These are phyloP conservation scores for Diaporthe sp. DNA, from an alignment of 2,329 filamentous ascomycete genomes.

Conservation along the genomic window DNA sequence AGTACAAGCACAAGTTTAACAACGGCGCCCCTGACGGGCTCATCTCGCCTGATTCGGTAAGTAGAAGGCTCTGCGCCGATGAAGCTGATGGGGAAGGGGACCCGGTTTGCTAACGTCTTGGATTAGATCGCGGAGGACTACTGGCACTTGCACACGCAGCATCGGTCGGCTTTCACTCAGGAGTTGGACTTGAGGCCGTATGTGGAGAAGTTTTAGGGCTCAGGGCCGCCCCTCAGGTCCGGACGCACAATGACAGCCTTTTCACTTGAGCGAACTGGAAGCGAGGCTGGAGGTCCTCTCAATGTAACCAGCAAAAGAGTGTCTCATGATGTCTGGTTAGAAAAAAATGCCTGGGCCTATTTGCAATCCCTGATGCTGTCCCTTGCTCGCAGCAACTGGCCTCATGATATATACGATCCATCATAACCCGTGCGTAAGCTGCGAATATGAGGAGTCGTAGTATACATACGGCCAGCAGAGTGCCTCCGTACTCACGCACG, in stretches of 20 bases:
- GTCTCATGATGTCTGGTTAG: constrained; percentile 26
- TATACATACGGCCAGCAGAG: constrained; percentile 27
- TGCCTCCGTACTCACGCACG: constrained; percentile 33
- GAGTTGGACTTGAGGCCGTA: constrained; percentile 85
- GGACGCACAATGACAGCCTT: neutral
- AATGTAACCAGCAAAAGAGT: constrained; percentile 9
- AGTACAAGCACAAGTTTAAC: constrained; percentile 53
- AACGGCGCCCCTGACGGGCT: constrained; percentile 68
- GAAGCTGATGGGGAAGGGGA: neutral
- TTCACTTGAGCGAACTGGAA: neutral
- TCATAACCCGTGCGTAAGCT: constrained; percentile 31
- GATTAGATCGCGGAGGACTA: constrained; percentile 85
- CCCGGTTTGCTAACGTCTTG: neutral
- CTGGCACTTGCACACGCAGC: constrained; percentile 87
- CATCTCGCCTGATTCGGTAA: constrained; percentile 79
- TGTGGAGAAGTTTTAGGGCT: constrained; percentile 81
- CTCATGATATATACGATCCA: constrained; percentile 29
- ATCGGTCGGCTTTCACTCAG: constrained; percentile 82
- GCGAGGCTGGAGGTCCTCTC: neutral
- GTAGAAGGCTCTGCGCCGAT: constrained; percentile 47
- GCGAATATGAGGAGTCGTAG: constrained; percentile 11
- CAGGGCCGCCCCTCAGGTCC: neutral
- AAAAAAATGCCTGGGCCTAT: constrained; percentile 28
- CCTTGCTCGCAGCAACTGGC: constrained; percentile 30
- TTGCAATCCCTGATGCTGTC: constrained; percentile 25